These are phyloP conservation scores for Candida mesenterica DNA, from an alignment of 1,139 yeast genomes.

Conservation along the genomic window DNA sequence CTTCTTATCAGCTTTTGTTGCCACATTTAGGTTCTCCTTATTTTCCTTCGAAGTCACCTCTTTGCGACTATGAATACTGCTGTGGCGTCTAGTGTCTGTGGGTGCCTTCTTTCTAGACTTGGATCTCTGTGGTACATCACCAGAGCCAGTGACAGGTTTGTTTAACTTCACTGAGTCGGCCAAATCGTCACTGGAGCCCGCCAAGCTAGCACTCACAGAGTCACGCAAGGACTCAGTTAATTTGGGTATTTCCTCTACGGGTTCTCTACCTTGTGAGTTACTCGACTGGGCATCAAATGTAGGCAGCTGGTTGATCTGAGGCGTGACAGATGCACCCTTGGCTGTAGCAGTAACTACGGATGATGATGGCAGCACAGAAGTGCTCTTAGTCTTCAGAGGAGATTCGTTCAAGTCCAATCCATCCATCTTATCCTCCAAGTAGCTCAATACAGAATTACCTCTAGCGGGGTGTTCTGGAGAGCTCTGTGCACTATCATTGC, in stretches of 20 bases:
- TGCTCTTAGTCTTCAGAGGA: slow-evolving; percentile 16
- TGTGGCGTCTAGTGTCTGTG: slow-evolving; percentile 1
- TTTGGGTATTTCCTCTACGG: no score
- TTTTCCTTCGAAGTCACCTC: slow-evolving; percentile 13
- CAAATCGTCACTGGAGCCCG: not conserved
- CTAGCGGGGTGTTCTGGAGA: slow-evolving; percentile 22
- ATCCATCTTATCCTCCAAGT: slow-evolving; percentile 49
- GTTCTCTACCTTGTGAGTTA: no score
- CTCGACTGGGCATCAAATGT: slow-evolving; percentile 20
- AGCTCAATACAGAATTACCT: slow-evolving; percentile 44
- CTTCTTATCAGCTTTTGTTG: slow-evolving; percentile 36
- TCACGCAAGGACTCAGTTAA: no score
- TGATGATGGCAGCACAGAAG: slow-evolving; percentile 9
- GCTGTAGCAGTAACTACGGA: slow-evolving; percentile 11
- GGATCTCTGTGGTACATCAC: no score
- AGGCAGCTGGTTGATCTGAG: slow-evolving; percentile 32
- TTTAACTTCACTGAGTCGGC: not conserved
- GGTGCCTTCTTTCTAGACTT: not conserved
- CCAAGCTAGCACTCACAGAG: no score
- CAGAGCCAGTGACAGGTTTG: no score
- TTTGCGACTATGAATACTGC: slow-evolving; percentile 5
- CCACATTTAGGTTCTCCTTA: slow-evolving; percentile 24
- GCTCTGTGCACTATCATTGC: slow-evolving; percentile 28
- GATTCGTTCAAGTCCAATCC: slow-evolving; percentile 32
- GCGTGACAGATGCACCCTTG: slow-evolving; percentile 20